These are phyloP conservation scores for Gentiana straminea DNA, from an alignment of 257 asterid species.

Conservation along the genomic window DNA sequence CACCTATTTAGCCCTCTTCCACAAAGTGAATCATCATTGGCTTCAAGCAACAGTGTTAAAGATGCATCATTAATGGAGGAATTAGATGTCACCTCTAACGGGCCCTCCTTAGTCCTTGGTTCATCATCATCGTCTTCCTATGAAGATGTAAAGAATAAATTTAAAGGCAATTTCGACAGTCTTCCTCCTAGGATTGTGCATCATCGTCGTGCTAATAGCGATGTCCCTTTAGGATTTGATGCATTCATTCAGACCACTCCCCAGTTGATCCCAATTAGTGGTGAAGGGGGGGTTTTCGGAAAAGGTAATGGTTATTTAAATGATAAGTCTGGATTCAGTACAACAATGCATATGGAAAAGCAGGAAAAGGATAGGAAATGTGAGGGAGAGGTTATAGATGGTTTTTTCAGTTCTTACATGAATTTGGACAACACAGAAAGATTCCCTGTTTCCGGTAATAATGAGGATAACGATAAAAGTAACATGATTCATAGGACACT, in stretches of 20 bases:
- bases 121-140: conserved; percentile 17
- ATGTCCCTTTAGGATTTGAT: conserved; percentile 66
- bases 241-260: conserved; percentile 74
- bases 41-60: conserved; percentile 43
- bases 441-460: conserved; percentile 16
- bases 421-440: conserved; percentile 29
- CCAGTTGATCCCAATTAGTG: conserved; percentile 66
- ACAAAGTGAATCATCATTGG: conserved; percentile 45
- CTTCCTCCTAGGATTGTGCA: conserved; percentile 75
- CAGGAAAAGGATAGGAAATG: conserved; percentile 27
- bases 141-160: conserved; percentile 11
- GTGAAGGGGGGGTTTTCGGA: conserved; percentile 25
- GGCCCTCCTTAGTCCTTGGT: conserved; percentile 19
- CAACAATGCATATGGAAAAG: conserved; percentile 21
- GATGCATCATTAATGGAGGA: conserved; percentile 47
- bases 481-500: conserved; percentile 8
- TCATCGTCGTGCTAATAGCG: conserved; percentile 79
- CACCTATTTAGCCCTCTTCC: conserved; percentile 87
- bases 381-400: conserved; percentile 59
- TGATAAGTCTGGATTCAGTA: conserved; percentile 25
- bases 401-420: conserved; percentile 42
- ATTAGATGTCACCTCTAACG: conserved; percentile 45
- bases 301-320: conserved; percentile 9
- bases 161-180: conserved; percentile 30
- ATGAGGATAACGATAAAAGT: conserved; percentile 21